These are phyloP conservation scores for Phytophthora fragariaefolia DNA, from an alignment of 352 stramenopile genomes.

Conservation along the genomic window DNA sequence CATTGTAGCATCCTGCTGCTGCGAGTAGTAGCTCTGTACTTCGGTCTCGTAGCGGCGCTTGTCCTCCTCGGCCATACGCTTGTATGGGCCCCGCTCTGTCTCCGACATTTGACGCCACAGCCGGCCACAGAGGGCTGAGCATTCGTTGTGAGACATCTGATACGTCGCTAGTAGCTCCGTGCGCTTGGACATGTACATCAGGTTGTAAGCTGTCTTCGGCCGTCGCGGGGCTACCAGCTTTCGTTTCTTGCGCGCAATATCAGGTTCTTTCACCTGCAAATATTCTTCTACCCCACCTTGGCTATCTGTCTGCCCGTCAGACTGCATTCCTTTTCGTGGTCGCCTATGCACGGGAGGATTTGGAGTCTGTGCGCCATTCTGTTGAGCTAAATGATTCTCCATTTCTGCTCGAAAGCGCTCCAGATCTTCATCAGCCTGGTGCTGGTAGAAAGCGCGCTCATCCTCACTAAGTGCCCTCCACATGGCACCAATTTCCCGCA, in stretches of 20 bases:
- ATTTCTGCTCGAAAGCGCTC: slow-evolving; percentile 61
- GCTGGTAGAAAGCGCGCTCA: slow-evolving; percentile 43
- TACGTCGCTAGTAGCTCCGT: slow-evolving; percentile 56
- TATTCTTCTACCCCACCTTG: background rate
- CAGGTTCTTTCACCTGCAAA: slow-evolving; percentile 6
- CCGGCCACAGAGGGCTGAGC: slow-evolving; percentile 57
- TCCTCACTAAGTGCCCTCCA: slow-evolving; percentile 52
- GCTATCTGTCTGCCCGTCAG: background rate
- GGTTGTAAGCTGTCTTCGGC: slow-evolving; percentile 63
- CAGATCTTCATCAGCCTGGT: slow-evolving; percentile 49
- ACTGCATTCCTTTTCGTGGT: slow-evolving; percentile 19
- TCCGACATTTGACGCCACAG: slow-evolving; percentile 71
- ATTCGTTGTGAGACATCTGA: slow-evolving; percentile 76
- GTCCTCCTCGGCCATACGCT: slow-evolving; percentile 58
- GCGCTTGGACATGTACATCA: slow-evolving; percentile 70
- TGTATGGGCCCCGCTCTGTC: slow-evolving; percentile 54
- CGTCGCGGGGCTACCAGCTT: slow-evolving; percentile 36
- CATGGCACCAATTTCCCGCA: slow-evolving; percentile 42
- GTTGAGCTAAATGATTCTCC: slow-evolving; percentile 38
- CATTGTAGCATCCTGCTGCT: slow-evolving; percentile 22
- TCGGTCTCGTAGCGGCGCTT: slow-evolving; percentile 58
- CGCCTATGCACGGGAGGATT: slow-evolving; percentile 6
- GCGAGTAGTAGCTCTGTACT: slow-evolving; percentile 35
- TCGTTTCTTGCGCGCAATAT: slow-evolving; percentile 29
- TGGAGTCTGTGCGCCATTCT: slow-evolving; percentile 6